These are phyloP conservation scores for Scheffersomyces stipitis DNA, from an alignment of 805 yeast genomes.

Conservation along the genomic window DNA sequence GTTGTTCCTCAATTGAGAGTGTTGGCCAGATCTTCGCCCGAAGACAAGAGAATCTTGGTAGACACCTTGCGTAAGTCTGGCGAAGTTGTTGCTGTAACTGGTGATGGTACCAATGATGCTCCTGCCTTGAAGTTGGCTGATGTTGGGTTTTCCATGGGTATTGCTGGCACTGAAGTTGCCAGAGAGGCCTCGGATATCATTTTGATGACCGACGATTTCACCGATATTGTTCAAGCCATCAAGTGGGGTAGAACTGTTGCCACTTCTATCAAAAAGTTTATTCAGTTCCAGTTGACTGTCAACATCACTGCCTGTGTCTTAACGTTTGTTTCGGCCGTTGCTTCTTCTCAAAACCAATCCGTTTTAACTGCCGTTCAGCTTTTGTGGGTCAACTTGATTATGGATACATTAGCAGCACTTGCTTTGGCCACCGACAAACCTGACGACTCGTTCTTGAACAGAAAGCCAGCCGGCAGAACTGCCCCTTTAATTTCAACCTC, in stretches of 20 bases:
- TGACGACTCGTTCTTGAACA: slow-evolving; percentile 71
- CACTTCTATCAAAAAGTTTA: slow-evolving; percentile 88
- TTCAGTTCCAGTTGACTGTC: slow-evolving; percentile 95
- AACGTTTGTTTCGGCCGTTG: slow-evolving; percentile 92
- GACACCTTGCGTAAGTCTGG: slow-evolving; percentile 74
- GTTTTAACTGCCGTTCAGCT: slow-evolving; percentile 97
- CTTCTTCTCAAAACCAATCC: slow-evolving; percentile 72
- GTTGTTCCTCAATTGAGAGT: slow-evolving; percentile 79
- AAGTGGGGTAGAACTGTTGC: slow-evolving; percentile 99
- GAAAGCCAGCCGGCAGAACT: slow-evolving; percentile 81
- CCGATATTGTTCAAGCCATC: slow-evolving; percentile 93
- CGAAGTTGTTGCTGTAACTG: slow-evolving; percentile 97
- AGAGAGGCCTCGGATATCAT: slow-evolving; percentile 95
- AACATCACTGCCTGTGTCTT: slow-evolving; percentile 94
- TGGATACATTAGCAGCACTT: slow-evolving; percentile 97
- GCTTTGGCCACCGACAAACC: slow-evolving; percentile 98
- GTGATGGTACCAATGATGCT: slow-evolving; percentile 99
- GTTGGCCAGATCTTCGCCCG: slow-evolving; percentile 93
- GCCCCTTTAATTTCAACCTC: slow-evolving; percentile 81
- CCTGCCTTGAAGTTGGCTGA: slow-evolving; percentile 96
- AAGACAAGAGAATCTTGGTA: slow-evolving; percentile 87
- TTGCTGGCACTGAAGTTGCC: slow-evolving; percentile 97
- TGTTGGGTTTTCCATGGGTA: slow-evolving; percentile 98
- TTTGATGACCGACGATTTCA: slow-evolving; percentile 90
- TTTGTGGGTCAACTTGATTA: slow-evolving; percentile 94